Percentiles rank a stretch among this genome's conserved stretches.
Conservation (phyloP, 2,329 filamentous ascomycete genomes). For the Cordyceps pruinosa region DNA sequence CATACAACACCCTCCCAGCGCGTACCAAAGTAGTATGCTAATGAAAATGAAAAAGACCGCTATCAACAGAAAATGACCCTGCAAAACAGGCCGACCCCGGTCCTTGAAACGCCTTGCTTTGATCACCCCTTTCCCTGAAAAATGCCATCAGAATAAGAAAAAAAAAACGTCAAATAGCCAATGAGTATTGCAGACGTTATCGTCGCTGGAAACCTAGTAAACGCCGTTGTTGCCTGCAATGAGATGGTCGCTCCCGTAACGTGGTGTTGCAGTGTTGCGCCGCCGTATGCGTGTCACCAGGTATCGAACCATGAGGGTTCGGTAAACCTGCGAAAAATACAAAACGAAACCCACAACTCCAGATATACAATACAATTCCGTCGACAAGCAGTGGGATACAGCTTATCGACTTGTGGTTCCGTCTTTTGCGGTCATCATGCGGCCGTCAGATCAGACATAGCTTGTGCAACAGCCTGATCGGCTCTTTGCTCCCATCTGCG, state of each 20-base stretch:
- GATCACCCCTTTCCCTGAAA: not conserved
- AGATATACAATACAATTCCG: conserved; percentile 4
- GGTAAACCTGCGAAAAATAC: conserved; percentile 16
- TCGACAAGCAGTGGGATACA: not conserved
- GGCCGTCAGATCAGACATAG: conserved; percentile 51
- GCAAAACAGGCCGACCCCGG: not conserved
- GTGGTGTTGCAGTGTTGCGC: not conserved
- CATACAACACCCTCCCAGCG: too few species aligned
- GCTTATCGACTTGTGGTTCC: conserved; percentile 18
- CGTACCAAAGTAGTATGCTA: too few species aligned
- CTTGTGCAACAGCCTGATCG: conserved; percentile 68
- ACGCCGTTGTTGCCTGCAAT: conserved; percentile 11
- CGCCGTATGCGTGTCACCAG: conserved; percentile 20
- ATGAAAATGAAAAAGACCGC: not conserved
- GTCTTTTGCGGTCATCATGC: conserved; percentile 29
- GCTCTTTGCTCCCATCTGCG: conserved; percentile 71
- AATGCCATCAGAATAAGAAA: conserved; percentile 12
- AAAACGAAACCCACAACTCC: conserved; percentile 3
- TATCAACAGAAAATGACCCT: conserved; percentile 3
- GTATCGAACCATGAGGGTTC: conserved; percentile 26
- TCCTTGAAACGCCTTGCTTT: conserved; percentile 7
- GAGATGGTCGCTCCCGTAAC: conserved; percentile 1
- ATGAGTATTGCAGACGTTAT: conserved; percentile 10
- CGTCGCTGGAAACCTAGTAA: conserved; percentile 1
- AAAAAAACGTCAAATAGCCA: conserved; percentile 14